Base-by-base conservation (phyloP, 1,284 basidiomycete genomes). In the Cystobasidium pallidum region DNA sequence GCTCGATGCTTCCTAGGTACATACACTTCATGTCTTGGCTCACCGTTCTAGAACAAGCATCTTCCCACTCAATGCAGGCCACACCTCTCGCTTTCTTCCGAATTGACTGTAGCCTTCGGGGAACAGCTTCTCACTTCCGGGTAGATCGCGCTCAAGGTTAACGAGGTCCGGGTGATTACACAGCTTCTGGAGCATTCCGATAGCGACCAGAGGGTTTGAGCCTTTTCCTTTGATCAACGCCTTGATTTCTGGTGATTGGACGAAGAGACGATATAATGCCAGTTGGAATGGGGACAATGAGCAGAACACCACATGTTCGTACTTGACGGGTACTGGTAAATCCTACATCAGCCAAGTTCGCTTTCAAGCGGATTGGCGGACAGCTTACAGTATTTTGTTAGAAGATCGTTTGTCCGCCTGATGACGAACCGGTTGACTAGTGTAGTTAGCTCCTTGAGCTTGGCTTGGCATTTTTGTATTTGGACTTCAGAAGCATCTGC, bases 261-360 rank as follows among this genome's bases (percentile, higher is more conserved):
- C 95, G 80, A 99, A 99, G 55, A 92, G 85, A 47, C 89, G 88
- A 81, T 99, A 99, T 2, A 99, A 84, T 1, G 89, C 85, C 4
- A 94, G 84, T 79, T 99, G 95, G 78, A 99, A 90, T 2, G 89
- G 85, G 1, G 93, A 94, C 17, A 94, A 87, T 58, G 88, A 86
- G 81, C 95, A 98, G 82, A 99, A 99, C 0, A 99, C 96, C 76
- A 99, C 96, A 75, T 98, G 94, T 82, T 99, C 95, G 83, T 99
- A 97, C 81, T 99, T 99, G 83, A 99, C 92, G 2, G 95, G 95
- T 52, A 99, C 94, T 96, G 3, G 36, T 28, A 0, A 64, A 70
- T 43, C 68, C 58, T 61, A 8, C 15, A 30, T 15, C 36, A 39
- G 51, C 13, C 45, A 19, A 1, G 26, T 28, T 26, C 26, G 7